Conservation (phyloP, 192 early-diverging fungal genomes). For the Spizellomyces punctatus region DNA sequence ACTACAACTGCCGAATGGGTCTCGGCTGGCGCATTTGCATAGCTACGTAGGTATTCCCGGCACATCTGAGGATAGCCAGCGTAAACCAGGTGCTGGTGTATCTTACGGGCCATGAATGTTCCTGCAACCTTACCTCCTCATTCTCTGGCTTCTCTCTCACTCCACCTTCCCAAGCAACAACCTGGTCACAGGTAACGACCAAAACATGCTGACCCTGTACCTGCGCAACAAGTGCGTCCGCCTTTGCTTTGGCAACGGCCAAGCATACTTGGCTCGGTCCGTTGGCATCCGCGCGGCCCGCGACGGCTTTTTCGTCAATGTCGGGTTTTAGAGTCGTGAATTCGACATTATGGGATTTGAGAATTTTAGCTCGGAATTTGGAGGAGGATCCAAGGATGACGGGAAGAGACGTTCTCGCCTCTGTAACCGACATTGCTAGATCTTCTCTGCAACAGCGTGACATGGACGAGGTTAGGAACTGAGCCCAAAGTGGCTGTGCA, state of each 20-base stretch:
- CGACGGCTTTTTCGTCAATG: conserved; percentile 53
- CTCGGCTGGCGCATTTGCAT: conserved; percentile 37
- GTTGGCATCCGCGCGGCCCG: not conserved
- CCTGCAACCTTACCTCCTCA: conserved; percentile 4
- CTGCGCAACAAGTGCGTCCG: conserved; percentile 38
- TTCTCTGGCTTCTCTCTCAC: conserved; percentile 54
- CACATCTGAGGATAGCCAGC: conserved; percentile 22
- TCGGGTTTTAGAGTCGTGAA: conserved; percentile 40
- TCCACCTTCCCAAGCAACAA: conserved; percentile 41
- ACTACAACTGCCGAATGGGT: conserved; percentile 51
- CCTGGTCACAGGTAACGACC: conserved; percentile 49
- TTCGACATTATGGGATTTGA: conserved; percentile 25
- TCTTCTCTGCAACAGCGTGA: too few relatives aligned
- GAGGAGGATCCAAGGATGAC: conserved; percentile 53
- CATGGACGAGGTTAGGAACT: too few relatives aligned
- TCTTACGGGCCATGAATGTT: too few relatives aligned
- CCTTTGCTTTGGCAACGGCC: conserved; percentile 49
- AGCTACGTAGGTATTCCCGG: conserved; percentile 39
- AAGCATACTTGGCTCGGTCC: conserved; percentile 28
- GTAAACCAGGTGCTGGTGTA: too few relatives aligned
- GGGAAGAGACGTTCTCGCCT: conserved; percentile 1
- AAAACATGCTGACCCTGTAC: conserved; percentile 13
- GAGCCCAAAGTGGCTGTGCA: too few relatives aligned
- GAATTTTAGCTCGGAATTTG: conserved; percentile 45
- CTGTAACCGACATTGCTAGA: too few relatives aligned